phyloP scores from a whole-genome alignment of 2,329 filamentous ascomycete genomes.

The Bipolaris oryzae region DNA sequence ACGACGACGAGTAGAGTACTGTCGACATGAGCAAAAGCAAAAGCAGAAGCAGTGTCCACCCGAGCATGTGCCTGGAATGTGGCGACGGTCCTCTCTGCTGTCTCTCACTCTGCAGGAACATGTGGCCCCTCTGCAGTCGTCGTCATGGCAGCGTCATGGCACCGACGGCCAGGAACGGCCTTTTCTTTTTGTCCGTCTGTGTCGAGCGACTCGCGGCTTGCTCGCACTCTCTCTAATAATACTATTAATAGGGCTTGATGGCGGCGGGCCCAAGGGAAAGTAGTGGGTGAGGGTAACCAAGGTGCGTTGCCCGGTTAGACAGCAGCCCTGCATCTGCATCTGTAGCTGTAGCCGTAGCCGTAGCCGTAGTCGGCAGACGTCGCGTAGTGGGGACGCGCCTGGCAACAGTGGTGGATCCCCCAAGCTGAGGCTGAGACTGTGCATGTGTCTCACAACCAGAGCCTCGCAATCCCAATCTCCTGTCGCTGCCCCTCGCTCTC shows the following conservation, averaged over 20 bases:
- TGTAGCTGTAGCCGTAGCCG: too few species aligned
- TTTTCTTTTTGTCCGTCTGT: not conserved
- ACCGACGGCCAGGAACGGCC: not conserved
- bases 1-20: too few species aligned
- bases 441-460: slow-evolving; percentile 3
- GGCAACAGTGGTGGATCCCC: slow-evolving; percentile 11
- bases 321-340: slow-evolving; percentile 9
- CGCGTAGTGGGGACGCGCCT: slow-evolving; percentile 15
- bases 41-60: not conserved
- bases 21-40: not conserved
- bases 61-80: not conserved
- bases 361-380: slow-evolving; percentile 7
- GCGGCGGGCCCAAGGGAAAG: not conserved
- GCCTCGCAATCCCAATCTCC: not conserved
- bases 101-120: not conserved
- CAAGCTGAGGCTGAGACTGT: slow-evolving; percentile 26
- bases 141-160: not conserved
- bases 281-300: not conserved
- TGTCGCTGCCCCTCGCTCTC: slow-evolving; percentile 3
- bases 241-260: slow-evolving; percentile 14
- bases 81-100: not conserved
- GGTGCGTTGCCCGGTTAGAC: slow-evolving; percentile 10
- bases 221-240: slow-evolving; percentile 1
- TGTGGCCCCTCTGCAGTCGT: not conserved
- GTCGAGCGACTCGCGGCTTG: not conserved